Base-by-base conservation (phyloP, 176 grass and related monocot species). In the Carex scoparia region DNA sequence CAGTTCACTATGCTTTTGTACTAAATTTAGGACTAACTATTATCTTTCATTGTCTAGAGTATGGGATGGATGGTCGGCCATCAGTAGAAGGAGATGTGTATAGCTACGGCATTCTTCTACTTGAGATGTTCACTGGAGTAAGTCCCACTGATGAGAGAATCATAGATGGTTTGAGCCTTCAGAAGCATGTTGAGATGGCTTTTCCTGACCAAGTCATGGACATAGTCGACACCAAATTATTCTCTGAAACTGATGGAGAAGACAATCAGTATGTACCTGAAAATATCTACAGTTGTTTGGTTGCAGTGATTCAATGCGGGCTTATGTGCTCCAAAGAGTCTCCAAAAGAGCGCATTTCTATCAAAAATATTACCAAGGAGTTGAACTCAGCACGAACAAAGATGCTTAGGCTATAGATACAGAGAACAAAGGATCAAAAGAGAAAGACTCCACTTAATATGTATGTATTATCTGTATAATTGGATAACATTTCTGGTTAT, bases 21-120 rank as follows among this genome's bases (percentile, higher is more conserved):
- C 44, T 46, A 46, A 46, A 46, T 7, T 46, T 46, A 46, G 44
- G 6, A 7, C 6, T 61, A 61, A 61, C 18, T 61, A 61, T 61
- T 46, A 61, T 1, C 64, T 59, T 11, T 59, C 1, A 63, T 61
- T 65, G 14, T 80, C 2, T 84, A 88, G 79, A 88, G 16, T 91
- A 86, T 46, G 86, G 89, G 11, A 87, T 86, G 67, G 89, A 77
- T 3, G 53, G 14, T 79, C 44, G 38, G 69, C 35, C 84, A 79
- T 91, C 86, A 2, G 35, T 81, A 8, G 46, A 64, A 15, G 89
- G 89, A 10, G 86, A 91, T 44, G 56, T 88, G 2, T 88, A 91
- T 61, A 88, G 90, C 62, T 69, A 46, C 1, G 44, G 44, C 0
- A 7, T 46, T 46, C 44, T 46, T 46, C 44, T 46, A 0, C 44